phyloP scores from a whole-genome alignment of 2,329 filamentous ascomycete species.

The Atkinsonella hypoxylon region DNA sequence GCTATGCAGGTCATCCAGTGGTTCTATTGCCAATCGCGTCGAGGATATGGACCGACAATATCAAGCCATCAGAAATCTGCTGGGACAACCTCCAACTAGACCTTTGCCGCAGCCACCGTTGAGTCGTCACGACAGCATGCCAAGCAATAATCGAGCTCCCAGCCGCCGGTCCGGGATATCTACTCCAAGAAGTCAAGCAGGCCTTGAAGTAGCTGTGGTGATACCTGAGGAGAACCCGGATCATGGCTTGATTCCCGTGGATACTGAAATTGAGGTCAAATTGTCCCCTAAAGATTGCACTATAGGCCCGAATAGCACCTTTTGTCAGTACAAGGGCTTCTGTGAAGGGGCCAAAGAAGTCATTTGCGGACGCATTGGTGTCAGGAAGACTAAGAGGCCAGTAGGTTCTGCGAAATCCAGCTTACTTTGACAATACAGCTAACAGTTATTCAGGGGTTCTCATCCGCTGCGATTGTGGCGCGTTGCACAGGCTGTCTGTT shows the following conservation, averaged over 20 bases:
- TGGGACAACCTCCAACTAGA: not conserved
- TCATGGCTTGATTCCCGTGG: constrained; percentile 13
- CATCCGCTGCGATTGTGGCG: constrained; percentile 30
- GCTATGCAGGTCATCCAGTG: not conserved
- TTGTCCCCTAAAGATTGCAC: constrained; percentile 22
- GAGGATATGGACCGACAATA: constrained; percentile 9
- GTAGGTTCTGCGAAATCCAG: constrained; percentile 15
- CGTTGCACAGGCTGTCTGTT: constrained; percentile 41
- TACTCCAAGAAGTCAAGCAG: not conserved
- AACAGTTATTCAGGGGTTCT: constrained; percentile 24
- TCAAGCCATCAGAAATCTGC: not conserved
- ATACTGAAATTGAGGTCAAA: constrained; percentile 2
- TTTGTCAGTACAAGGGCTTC: constrained; percentile 41
- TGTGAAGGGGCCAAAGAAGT: constrained; percentile 42
- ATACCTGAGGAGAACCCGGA: constrained; percentile 5
- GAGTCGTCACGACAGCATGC: not conserved
- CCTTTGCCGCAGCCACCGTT: not conserved
- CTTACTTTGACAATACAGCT: not conserved
- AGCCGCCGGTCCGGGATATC: not conserved
- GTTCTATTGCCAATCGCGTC: not conserved
- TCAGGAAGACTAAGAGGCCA: constrained; percentile 38
- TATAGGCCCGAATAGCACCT: constrained; percentile 35
- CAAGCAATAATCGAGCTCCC: not conserved
- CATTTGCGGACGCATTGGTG: constrained; percentile 33
- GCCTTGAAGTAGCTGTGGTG: constrained; percentile 1